Percentiles rank a stretch among this genome's conserved stretches.
These are phyloP conservation scores for Globisporangium canariense DNA, from an alignment of 352 stramenopile species.

Conservation along the genomic window DNA sequence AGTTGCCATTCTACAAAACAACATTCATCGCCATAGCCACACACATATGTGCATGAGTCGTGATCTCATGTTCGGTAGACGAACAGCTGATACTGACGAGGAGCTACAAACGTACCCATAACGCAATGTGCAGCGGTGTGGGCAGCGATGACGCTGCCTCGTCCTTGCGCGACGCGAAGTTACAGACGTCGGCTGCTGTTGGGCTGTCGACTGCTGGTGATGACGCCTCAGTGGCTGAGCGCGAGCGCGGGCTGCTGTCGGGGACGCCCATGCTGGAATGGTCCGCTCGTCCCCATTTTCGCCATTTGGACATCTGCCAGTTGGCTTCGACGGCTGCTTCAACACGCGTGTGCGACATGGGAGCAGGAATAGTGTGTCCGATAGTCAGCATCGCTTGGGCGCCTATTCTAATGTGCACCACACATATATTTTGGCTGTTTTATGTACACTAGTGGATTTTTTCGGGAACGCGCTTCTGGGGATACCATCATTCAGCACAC, in stretches of 20 bases:
- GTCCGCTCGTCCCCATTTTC: neutral
- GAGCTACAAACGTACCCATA: constrained; percentile 38
- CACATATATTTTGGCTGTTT: neutral
- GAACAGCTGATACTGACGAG: neutral
- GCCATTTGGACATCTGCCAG: constrained; percentile 5
- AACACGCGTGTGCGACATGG: constrained; percentile 1
- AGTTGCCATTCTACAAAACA: constrained; percentile 44
- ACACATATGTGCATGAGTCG: neutral
- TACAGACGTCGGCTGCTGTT: neutral
- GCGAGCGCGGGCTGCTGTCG: neutral
- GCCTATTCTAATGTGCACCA: neutral
- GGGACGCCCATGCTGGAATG: constrained; percentile 9
- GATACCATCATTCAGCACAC: constrained; percentile 28
- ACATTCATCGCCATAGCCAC: constrained; percentile 1
- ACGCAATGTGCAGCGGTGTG: constrained; percentile 50
- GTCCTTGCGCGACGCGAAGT: neutral
- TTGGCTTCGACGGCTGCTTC: constrained; percentile 7
- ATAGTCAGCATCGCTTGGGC: neutral
- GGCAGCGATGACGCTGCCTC: constrained; percentile 1
- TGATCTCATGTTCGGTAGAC: neutral
- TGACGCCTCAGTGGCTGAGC: neutral
- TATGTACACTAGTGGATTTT: constrained; percentile 25
- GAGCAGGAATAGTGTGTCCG: too few species aligned
- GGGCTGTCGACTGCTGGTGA: neutral
- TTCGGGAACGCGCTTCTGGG: constrained; percentile 5